These are phyloP conservation scores for Syncephalastrum contaminatum DNA, from an alignment of 371 early-diverging fungal species.

Conservation along the genomic window DNA sequence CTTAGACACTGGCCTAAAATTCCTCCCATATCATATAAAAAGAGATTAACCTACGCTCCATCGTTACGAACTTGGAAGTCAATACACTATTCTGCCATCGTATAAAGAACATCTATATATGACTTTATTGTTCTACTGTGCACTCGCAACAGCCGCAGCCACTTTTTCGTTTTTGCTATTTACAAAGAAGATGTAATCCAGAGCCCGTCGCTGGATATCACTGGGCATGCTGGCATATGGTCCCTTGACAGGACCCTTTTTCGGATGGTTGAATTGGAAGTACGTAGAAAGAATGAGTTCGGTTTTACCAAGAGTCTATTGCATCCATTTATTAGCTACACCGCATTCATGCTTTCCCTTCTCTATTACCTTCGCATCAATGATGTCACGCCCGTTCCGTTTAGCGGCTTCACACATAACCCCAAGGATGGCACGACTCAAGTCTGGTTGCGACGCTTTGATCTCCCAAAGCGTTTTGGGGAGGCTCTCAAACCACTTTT, in stretches of 20 bases:
- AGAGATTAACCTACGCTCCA: no score
- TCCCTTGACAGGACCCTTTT: constrained; percentile 44
- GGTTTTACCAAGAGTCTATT: constrained; percentile 31
- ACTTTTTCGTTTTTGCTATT: constrained; percentile 29
- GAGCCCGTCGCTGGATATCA: constrained; percentile 46
- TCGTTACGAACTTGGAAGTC: no score
- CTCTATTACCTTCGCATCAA: constrained; percentile 22
- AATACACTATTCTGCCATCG: no score
- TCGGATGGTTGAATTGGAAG: constrained; percentile 44
- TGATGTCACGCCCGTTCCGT: constrained; percentile 27
- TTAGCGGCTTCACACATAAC: constrained; percentile 36
- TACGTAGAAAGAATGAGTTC: constrained; percentile 46
- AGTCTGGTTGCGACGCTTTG: constrained; percentile 43
- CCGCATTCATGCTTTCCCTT: not conserved
- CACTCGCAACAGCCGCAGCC: constrained; percentile 21
- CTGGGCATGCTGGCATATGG: constrained; percentile 45
- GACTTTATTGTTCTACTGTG: constrained; percentile 11
- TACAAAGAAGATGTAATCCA: constrained; percentile 51
- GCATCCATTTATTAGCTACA: not conserved
- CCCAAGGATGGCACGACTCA: constrained; percentile 41
- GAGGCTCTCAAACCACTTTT: constrained; percentile 42
- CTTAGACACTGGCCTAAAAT: no score
- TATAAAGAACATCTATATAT: no score
- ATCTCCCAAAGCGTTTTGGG: constrained; percentile 61
- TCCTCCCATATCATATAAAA: no score